Base-by-base conservation (phyloP, 2,329 filamentous ascomycete genomes). In the Sarocladium strictum region DNA sequence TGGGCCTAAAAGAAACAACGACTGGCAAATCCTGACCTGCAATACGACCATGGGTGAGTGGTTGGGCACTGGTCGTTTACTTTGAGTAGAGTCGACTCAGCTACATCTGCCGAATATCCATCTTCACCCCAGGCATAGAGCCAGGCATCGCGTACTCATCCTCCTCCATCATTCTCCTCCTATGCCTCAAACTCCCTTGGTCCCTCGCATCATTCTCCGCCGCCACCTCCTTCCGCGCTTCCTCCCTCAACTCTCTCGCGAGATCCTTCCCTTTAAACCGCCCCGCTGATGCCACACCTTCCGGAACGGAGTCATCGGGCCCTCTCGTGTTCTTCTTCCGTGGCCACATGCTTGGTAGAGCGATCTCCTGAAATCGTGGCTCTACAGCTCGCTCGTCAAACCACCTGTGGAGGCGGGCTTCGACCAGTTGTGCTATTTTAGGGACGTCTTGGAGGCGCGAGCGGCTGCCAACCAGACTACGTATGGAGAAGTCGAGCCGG, bases 341-440 rank as follows among this genome's bases (percentile, higher is more conserved):
- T 1, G 90, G 90, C 90, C 90, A 95, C 56, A 94, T 67, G 61
- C 84, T 90, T 0, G 90, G 90, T 9, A 95, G 75, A 1, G 88
- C 87, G 59, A 94, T 93, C 65, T 94, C 89, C 67, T 94, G 90
- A 68, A 94, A 94, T 24, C 89, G 81, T 2, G 90, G 90, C 70
- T 94, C 89, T 6, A 95, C 90, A 58, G 85, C 89, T 47, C 90
- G 83, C 65, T 94, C 89, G 67, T 94, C 89, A 67, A 95, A 93
- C 90, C 90, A 95, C 54, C 84, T 83, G 69, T 94, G 89, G 15
- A 95, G 77, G 17, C 89, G 79, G 3, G 85, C 80, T 70, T 95
- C 90, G 38, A 95, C 84, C 1, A 95, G 76, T 67, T 93, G 88
- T 0, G 90, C 89, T 62, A 95, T 93, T 67, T 95, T 95, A 26